These are phyloP conservation scores for Thamnidium elegans DNA, from an alignment of 192 early-diverging fungal species.

Conservation along the genomic window DNA sequence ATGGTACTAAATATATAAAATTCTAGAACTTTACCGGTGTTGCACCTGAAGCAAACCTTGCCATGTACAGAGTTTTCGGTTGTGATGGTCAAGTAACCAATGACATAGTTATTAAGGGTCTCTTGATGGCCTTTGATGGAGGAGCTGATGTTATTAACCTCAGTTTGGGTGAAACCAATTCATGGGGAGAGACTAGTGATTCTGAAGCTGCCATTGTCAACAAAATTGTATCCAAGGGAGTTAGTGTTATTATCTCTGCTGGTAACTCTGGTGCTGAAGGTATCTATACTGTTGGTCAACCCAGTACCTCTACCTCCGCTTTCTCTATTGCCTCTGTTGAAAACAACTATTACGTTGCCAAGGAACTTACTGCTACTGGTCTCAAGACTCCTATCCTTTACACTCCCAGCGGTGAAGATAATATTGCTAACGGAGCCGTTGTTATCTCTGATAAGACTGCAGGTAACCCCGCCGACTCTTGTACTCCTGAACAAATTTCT, in stretches of 20 bases:
- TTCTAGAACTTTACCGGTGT: slow-evolving; percentile 56
- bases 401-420: too few species aligned
- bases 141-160: slow-evolving; percentile 75
- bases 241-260: slow-evolving; percentile 53
- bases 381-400: background rate
- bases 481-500: slow-evolving; percentile 39
- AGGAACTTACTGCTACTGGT: slow-evolving; percentile 16
- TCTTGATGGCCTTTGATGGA: slow-evolving; percentile 67
- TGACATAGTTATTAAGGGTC: slow-evolving; percentile 74
- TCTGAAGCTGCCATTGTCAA: slow-evolving; percentile 58
- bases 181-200: slow-evolving; percentile 49
- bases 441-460: slow-evolving; percentile 43
- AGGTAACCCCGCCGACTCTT: slow-evolving; percentile 52
- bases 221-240: slow-evolving; percentile 34
- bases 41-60: slow-evolving; percentile 65
- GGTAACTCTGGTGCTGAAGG: slow-evolving; percentile 67
- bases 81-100: slow-evolving; percentile 64
- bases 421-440: slow-evolving; percentile 17
- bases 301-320: slow-evolving; percentile 52
- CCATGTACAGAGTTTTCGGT: slow-evolving; percentile 80
- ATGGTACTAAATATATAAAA: background rate
- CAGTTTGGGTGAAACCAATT: slow-evolving; percentile 68
- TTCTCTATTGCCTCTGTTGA: slow-evolving; percentile 61
- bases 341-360: slow-evolving; percentile 36
- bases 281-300: slow-evolving; percentile 52